These are phyloP conservation scores for Aspergillus sp. DNA, from an alignment of 2,329 filamentous ascomycete genomes.

Conservation along the genomic window DNA sequence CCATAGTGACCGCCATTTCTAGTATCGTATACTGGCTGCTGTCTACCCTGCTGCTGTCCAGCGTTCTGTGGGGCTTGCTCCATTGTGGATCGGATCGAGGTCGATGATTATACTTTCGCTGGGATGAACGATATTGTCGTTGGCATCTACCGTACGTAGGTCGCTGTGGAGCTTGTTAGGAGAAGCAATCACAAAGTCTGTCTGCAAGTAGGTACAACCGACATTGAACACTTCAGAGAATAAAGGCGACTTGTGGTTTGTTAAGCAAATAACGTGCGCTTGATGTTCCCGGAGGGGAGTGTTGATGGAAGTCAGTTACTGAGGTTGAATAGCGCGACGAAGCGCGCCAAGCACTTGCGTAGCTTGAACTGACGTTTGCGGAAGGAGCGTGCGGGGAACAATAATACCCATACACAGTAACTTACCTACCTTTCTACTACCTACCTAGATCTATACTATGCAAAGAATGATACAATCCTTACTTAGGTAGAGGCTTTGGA, in stretches of 20 bases:
- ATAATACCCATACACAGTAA: too few species aligned
- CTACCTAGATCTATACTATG: too few species aligned
- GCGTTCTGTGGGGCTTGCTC: constrained; percentile 56
- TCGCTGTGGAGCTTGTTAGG: background rate
- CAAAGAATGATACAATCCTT: too few species aligned
- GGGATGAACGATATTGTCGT: background rate
- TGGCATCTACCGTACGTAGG: background rate
- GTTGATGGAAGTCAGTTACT: background rate
- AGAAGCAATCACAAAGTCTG: background rate
- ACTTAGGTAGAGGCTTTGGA: too few species aligned
- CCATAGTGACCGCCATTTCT: constrained; percentile 76
- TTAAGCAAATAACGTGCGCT: background rate
- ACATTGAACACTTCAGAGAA: background rate
- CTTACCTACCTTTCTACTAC: too few species aligned
- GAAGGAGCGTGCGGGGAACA: background rate
- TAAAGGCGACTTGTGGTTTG: too few species aligned
- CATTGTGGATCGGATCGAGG: constrained; percentile 41
- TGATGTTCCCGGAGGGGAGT: background rate
- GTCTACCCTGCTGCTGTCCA: constrained; percentile 60
- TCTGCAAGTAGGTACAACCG: background rate
- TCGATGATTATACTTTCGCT: background rate
- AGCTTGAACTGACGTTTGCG: constrained; percentile 5
- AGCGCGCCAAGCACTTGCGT: background rate
- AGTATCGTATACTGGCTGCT: constrained; percentile 69
- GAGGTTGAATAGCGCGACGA: background rate